Base-by-base conservation (phyloP, 2,329 filamentous ascomycete genomes). In the Paramyrothecium sp. region DNA sequence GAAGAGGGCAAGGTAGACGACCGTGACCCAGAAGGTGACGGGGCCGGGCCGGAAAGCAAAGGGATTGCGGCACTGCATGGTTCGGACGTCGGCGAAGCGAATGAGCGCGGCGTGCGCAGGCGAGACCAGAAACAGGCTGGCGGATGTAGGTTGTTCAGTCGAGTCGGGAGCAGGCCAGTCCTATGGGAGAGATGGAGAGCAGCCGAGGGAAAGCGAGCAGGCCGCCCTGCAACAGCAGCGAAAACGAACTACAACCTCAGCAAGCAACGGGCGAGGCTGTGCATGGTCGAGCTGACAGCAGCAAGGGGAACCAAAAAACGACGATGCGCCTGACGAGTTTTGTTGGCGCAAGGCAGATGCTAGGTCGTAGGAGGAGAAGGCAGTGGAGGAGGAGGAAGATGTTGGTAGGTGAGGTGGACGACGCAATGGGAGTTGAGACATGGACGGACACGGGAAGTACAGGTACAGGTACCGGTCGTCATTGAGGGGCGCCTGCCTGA, bases 21-120 rank as follows among this genome's bases (percentile, higher is more conserved):
- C 69, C 13, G 86, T 87, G 47, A 87, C 89, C 78, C 93, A 89
- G 70, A 97, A 81, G 38, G 90, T 93, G 58, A 98, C 94, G 53
- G 91, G 88, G 62, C 85, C 81, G 26, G 91, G 90, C 60, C 86
- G 86, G 75, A 98, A 99, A 59, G 87, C 88, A 68, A 97, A 77
- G 2, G 84, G 84, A 60, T 87, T 87, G 51, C 63, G 60, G 57
- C 59, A 56, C 62, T 61, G 67, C 73, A 74, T 73, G 53, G 51
- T 30, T 30, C 57, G 52, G 44, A n/a, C n/a, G n/a, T n/a, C n/a
- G n/a, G n/a, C n/a, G n/a, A n/a, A n/a, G 33, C 33, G 33, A 38
- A 38, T 38, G 33, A 38, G 33, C 33, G 33, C 16, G 33, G 16
- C 33, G 33, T n/a, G n/a, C n/a, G n/a, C n/a, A n/a, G n/a, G n/a